A percentile compares a stretch with the other conserved stretches of the same genome.
Conservation (phyloP, 495 filamentous ascomycete species). For the Penicillium waksmanii region DNA sequence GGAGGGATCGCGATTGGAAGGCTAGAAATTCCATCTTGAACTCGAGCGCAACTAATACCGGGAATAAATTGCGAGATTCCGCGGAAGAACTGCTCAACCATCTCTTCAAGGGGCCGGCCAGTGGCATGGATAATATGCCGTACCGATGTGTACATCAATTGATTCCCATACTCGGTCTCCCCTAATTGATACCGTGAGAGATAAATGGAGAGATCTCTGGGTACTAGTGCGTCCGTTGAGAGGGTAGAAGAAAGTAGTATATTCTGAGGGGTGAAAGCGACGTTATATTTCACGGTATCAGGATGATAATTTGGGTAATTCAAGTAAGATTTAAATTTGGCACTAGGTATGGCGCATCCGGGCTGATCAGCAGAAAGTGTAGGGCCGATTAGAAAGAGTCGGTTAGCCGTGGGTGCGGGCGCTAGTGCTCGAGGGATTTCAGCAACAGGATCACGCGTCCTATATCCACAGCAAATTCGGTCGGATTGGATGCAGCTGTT, state of each 20-base stretch:
- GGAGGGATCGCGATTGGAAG: not conserved
- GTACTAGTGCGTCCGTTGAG: not conserved
- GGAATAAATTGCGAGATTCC: slow-evolving; percentile 8
- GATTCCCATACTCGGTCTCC: not conserved
- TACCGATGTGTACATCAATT: not conserved
- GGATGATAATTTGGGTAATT: not conserved
- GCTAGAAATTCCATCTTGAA: not conserved
- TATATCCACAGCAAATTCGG: not conserved
- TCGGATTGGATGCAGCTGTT: not conserved
- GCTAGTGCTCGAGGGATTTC: not conserved
- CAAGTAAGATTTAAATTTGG: not conserved
- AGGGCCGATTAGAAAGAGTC: not conserved
- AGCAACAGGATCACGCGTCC: not conserved
- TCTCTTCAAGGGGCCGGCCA: slow-evolving; percentile 2
- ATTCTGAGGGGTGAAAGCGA: not conserved
- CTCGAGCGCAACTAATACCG: slow-evolving; percentile 3
- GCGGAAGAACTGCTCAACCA: slow-evolving; percentile 7
- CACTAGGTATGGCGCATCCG: not conserved
- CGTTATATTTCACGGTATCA: not conserved
- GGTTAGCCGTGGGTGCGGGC: not conserved
- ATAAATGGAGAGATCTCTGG: slow-evolving; percentile 7
- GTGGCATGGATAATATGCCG: slow-evolving; percentile 5
- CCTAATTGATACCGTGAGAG: not conserved
- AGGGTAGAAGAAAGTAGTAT: not conserved
- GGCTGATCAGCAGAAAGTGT: not conserved